phyloP scores from a whole-genome alignment of 2,329 filamentous ascomycete genomes.

The Juglanconis juglandina region DNA sequence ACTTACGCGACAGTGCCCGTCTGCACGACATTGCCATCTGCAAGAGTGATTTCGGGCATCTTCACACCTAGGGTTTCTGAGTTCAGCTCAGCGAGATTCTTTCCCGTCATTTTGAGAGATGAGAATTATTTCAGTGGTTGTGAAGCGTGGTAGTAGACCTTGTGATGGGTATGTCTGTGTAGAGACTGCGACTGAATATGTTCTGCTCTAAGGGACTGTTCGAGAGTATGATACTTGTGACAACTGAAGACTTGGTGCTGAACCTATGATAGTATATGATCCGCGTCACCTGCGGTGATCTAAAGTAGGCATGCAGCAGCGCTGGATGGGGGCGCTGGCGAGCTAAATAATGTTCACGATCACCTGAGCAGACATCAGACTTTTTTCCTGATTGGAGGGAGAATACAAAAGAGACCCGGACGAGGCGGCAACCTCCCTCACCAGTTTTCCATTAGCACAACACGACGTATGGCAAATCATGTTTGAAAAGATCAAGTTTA shows the following conservation, averaged over 20 bases:
- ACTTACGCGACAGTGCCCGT: slow-evolving; percentile 28
- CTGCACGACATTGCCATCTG: slow-evolving; percentile 27
- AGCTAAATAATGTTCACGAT: not conserved
- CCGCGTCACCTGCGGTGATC: no score
- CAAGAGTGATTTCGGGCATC: slow-evolving; percentile 27
- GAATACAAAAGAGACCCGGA: no score
- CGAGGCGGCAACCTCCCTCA: not conserved
- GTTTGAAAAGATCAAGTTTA: not conserved
- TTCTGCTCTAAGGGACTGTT: no score
- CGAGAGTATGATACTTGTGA: no score
- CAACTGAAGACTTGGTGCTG: no score
- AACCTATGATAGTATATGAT: no score
- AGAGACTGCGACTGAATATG: no score
- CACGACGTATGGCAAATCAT: not conserved
- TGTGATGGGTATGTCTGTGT: not conserved
- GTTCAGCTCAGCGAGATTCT: slow-evolving; percentile 24
- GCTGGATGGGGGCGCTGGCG: no score
- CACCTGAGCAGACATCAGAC: not conserved
- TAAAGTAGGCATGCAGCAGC: no score
- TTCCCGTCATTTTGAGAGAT: not conserved
- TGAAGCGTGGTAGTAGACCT: not conserved
- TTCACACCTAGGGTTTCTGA: slow-evolving; percentile 24
- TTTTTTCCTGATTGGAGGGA: no score
- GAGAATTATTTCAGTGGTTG: not conserved
- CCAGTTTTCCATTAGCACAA: no score